Conservation (phyloP, 495 filamentous ascomycete species). For the Lophiostoma macrostomum region DNA sequence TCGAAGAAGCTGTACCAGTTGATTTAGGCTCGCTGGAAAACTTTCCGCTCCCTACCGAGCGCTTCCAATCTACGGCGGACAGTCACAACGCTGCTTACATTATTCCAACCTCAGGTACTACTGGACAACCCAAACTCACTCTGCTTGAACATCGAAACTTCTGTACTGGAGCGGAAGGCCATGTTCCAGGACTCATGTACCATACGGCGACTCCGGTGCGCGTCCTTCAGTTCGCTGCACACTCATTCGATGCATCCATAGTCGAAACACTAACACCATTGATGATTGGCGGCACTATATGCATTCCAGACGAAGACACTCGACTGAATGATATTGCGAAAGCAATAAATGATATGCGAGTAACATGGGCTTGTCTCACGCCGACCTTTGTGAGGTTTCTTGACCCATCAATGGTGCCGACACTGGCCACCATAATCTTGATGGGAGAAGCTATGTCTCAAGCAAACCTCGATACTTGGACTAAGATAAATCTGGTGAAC, state of each 20-base stretch:
- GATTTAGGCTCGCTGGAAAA: conserved; percentile 11
- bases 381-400: conserved; percentile 45
- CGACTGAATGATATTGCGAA: conserved; percentile 50
- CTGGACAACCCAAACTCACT: conserved; percentile 52
- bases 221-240: conserved; percentile 54
- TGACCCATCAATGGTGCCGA: conserved; percentile 25
- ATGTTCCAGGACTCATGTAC: conserved; percentile 43
- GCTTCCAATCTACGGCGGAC: not conserved
- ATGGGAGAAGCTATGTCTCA: conserved; percentile 31
- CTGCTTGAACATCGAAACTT: conserved; percentile 49
- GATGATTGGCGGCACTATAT: conserved; percentile 58
- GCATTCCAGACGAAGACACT: conserved; percentile 59
- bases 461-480: conserved; percentile 27
- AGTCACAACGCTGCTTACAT: conserved; percentile 46
- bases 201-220: conserved; percentile 38
- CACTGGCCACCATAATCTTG: conserved; percentile 17
- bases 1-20: conserved; percentile 10
- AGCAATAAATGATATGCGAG: conserved; percentile 49
- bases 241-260: conserved; percentile 55
- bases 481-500: conserved; percentile 25
- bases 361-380: conserved; percentile 53
- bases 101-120: conserved; percentile 53
- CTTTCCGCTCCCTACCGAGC: not conserved
- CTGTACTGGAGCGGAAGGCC: conserved; percentile 48
- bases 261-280: conserved; percentile 52